Base-by-base conservation (phyloP, 2,329 filamentous ascomycete genomes). In the Uncinocarpus reesii region DNA sequence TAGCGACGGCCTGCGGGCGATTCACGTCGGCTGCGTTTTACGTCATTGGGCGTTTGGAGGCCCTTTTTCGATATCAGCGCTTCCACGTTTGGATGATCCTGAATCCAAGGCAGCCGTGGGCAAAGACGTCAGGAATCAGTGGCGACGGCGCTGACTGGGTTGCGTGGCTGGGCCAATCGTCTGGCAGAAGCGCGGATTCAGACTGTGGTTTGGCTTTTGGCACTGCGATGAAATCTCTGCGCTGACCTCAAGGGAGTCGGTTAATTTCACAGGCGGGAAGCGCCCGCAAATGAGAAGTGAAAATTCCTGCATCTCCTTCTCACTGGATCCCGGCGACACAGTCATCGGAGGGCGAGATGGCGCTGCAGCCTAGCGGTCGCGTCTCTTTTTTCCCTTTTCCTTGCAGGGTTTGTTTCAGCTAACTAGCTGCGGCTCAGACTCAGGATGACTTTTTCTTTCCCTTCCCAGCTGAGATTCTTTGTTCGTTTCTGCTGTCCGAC, bases 131-230 rank as follows among this genome's bases (percentile, higher is more conserved):
- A 44, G n/a, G 21, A 7, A 15, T 28, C 8, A 42, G 21, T 6
- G 21, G 11, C 15, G 11, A 13, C 11, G 15, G 29, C 8, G 23
- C 21, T 15, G 15, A 31, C 18, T 16, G 26, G 26, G 15, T 43
- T 31, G 23, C 42, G 42, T 37, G 43, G 43, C 43, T 38, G 43
- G 34, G 21, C 43, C 43, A 46, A 38, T 46, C 13, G 32, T 8
- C n/a, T 4, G 16, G n/a, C 15, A 15, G 10, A 29, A 34, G 15
- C 28, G 35, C 6, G 42, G 42, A 44, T 34, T 34, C 18, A 7
- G 2, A 16, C 15, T 42, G 10, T 42, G 23, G 31, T 42, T 42
- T 7, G 13, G 4, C 15, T 42, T 15, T 18, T 10, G 31, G 38
- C 15, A 29, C 11, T 29, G 26, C 41, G 16, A 21, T 43, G 29